A percentile compares a stretch with the other conserved stretches of the same genome.
Evolutionary conservation across 2,329 filamentous ascomycete genomes (phyloP).

Genomic region (Capronia coronata): DNA sequence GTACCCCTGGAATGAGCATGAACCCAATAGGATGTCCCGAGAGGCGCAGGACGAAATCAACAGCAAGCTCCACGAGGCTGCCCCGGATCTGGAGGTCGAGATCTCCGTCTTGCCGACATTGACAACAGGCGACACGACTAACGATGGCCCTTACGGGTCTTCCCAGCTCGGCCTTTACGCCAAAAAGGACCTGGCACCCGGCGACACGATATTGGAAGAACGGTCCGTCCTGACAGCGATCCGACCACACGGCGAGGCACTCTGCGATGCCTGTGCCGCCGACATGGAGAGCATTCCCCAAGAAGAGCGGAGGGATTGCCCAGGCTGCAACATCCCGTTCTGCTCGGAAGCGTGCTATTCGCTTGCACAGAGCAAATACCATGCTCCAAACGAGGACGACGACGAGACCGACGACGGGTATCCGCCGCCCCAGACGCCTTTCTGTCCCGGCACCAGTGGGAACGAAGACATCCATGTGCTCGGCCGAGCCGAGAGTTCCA

Average conservation of each 20-base stretch:
- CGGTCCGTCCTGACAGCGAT: constrained; percentile 83
- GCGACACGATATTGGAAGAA: constrained; percentile 71
- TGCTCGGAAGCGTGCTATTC: constrained; percentile 53
- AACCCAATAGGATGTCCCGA: constrained; percentile 52
- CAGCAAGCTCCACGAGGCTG: constrained; percentile 52
- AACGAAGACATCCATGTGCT: constrained; percentile 50
- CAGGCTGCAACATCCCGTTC: constrained; percentile 50
- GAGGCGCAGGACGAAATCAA: constrained; percentile 64
- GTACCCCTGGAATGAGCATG: constrained; percentile 58
- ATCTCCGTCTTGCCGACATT: constrained; percentile 70
- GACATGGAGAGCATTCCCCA: constrained; percentile 53
- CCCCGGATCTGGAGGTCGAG: constrained; percentile 74
- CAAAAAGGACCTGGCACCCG: constrained; percentile 67
- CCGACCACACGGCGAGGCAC: constrained; percentile 74
- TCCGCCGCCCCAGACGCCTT: constrained; percentile 18
- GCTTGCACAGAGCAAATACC: constrained; percentile 51
- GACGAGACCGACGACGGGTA: constrained; percentile 25
- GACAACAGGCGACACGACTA: constrained; percentile 33
- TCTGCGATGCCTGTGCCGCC: constrained; percentile 86
- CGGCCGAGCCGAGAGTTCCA: constrained; percentile 51
- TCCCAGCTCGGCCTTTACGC: constrained; percentile 87
- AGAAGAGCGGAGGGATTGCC: constrained; percentile 37
- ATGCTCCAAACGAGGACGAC: constrained; percentile 32
- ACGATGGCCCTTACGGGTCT: constrained; percentile 39
- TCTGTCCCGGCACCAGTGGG: constrained; percentile 49